A percentile compares a stretch with the other conserved stretches of the same genome.
Evolutionary conservation across 2,329 filamentous ascomycete genomes (phyloP).

Genomic region (Penicillium olsonii): DNA sequence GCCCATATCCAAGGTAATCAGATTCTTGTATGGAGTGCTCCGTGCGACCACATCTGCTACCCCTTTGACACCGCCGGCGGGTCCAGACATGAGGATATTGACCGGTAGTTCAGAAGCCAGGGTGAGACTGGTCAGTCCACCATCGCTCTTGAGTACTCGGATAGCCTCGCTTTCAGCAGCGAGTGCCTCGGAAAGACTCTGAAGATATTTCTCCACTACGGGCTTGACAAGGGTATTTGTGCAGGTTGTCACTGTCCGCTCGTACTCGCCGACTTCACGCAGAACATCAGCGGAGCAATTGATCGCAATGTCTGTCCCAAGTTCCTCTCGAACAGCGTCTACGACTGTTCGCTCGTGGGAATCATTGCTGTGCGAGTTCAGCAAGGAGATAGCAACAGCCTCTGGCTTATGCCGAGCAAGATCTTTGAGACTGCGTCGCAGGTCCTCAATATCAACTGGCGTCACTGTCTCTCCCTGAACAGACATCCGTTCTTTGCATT

Average conservation of each 20-base stretch:
- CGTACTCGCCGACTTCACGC: conserved; percentile 52
- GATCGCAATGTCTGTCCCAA: conserved; percentile 46
- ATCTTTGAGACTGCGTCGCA: conserved; percentile 41
- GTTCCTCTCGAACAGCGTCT: conserved; percentile 44
- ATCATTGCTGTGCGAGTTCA: conserved; percentile 51
- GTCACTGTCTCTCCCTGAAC: conserved; percentile 45
- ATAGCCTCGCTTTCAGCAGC: conserved; percentile 46
- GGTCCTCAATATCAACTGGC: conserved; percentile 41
- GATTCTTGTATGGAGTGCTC: conserved; percentile 50
- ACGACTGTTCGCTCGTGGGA: conserved; percentile 45
- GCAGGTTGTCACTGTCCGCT: conserved; percentile 51
- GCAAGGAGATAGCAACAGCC: conserved; percentile 49
- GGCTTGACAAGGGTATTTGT: conserved; percentile 53
- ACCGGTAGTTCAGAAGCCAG: conserved; percentile 51
- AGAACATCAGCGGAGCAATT: conserved; percentile 51
- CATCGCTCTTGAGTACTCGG: conserved; percentile 54
- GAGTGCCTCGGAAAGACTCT: conserved; percentile 43
- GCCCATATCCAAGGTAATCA: conserved; percentile 56
- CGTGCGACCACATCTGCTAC: conserved; percentile 50
- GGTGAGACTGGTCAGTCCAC: conserved; percentile 49
- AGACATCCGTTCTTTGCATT: conserved; percentile 48
- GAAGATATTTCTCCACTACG: conserved; percentile 49
- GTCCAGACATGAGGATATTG: conserved; percentile 53
- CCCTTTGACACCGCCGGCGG: conserved; percentile 53
- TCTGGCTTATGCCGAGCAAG: conserved; percentile 45